Evolutionary conservation across 306 rosid species (phyloP).

Genomic region (Dalbergia oliveri): DNA sequence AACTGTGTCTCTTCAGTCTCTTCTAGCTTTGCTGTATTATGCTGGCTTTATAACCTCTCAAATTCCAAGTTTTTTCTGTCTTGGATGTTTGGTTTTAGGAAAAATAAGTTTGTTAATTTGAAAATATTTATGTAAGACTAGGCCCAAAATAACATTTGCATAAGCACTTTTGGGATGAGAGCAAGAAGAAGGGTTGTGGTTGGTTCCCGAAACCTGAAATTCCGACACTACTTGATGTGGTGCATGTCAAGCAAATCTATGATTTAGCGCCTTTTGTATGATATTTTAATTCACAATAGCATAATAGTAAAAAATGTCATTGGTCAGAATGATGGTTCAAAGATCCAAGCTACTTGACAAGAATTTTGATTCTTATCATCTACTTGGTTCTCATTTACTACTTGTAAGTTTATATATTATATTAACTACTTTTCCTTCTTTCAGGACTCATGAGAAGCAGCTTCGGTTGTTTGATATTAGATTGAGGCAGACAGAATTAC

Average conservation of each 20-base stretch:
- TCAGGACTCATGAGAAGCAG: conserved; percentile 90
- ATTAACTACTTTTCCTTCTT: conserved; percentile 17
- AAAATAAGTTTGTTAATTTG: conserved; percentile 27
- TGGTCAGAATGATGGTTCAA: conserved; percentile 4
- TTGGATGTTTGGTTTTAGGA: conserved; percentile 1
- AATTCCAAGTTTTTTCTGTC: conserved; percentile 16
- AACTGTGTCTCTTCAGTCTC: not conserved
- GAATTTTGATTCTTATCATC: conserved; percentile 24
- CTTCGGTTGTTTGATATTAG: conserved; percentile 89
- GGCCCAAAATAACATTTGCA: conserved; percentile 8
- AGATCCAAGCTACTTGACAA: conserved; percentile 7
- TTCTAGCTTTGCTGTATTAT: conserved; percentile 26
- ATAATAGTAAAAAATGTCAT: not conserved
- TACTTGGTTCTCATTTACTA: conserved; percentile 22
- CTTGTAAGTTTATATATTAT: conserved; percentile 1
- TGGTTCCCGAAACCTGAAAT: too few relatives aligned
- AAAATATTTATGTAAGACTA: conserved; percentile 7
- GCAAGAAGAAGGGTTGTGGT: too few relatives aligned
- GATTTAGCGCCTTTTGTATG: too few relatives aligned
- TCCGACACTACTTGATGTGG: too few relatives aligned
- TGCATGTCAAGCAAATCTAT: too few relatives aligned
- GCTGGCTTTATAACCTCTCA: not conserved
- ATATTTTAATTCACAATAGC: too few relatives aligned
- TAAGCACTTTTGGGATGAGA: conserved; percentile 18
- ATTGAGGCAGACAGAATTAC: conserved; percentile 83